phyloP scores from a whole-genome alignment of 78 protist species.

The Dictyostelium purpureum region DNA sequence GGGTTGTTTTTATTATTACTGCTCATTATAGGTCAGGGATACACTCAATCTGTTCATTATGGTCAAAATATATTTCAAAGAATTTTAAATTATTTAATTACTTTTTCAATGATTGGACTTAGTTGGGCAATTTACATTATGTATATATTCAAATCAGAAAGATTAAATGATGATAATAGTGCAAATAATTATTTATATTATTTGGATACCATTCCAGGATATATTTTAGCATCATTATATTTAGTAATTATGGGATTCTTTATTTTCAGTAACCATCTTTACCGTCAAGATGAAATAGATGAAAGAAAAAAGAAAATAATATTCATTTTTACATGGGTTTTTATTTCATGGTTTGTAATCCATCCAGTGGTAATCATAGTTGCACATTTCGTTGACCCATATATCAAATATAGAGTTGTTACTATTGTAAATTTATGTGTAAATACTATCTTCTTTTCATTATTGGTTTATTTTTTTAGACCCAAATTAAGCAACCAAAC shows the following conservation, averaged over 20 bases:
- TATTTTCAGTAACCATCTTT: not conserved
- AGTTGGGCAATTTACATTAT: not conserved
- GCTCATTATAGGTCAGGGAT: constrained; percentile 46
- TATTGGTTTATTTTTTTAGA: constrained; percentile 7
- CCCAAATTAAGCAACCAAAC: not conserved
- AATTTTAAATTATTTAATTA: constrained; percentile 11
- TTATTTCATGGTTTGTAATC: constrained; percentile 19
- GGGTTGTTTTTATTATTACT: constrained; percentile 22
- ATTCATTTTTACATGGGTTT: not conserved
- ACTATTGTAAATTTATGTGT: constrained; percentile 1
- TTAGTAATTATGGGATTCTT: constrained; percentile 17
- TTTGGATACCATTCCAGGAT: constrained; percentile 66
- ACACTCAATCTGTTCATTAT: constrained; percentile 33
- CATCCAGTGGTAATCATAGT: constrained; percentile 21
- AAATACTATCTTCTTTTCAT: constrained; percentile 6
- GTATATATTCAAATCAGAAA: not conserved
- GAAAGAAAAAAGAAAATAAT: constrained; percentile 18
- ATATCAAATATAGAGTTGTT: constrained; percentile 8
- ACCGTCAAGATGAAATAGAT: constrained; percentile 18
- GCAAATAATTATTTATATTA: not conserved
- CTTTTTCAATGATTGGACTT: not conserved
- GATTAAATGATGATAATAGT: not conserved
- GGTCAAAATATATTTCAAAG: constrained; percentile 10
- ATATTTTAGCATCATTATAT: constrained; percentile 25
- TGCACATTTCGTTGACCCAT: constrained; percentile 57